phyloP scores from a whole-genome alignment of 306 rosid species.

The Cucurbita pepo region DNA sequence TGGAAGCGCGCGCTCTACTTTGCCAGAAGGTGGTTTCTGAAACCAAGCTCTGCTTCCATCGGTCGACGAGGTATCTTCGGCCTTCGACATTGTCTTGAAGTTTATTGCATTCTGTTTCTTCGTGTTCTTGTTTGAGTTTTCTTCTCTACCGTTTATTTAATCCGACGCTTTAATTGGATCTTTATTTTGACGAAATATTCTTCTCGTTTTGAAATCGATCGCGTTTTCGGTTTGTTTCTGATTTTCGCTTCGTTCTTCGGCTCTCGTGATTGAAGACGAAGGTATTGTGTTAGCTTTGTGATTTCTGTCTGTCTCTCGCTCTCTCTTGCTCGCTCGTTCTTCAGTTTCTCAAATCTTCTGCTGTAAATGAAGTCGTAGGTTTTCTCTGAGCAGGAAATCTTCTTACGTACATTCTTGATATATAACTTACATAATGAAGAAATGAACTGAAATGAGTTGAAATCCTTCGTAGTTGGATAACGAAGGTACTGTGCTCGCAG shows the following conservation, averaged over 20 bases:
- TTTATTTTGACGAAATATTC: neutral
- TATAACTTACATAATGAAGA: neutral
- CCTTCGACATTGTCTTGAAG: neutral
- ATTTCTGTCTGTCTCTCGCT: neutral
- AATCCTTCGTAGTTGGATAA: neutral
- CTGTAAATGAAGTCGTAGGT: neutral
- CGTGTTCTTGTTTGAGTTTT: neutral
- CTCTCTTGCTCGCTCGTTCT: neutral
- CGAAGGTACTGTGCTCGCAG: neutral
- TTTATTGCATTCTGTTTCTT: neutral
- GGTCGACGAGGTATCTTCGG: neutral
- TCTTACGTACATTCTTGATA: neutral
- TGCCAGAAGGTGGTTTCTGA: neutral
- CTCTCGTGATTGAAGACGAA: neutral
- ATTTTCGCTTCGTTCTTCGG: neutral
- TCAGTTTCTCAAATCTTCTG: neutral
- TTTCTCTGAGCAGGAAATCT: neutral
- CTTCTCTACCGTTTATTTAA: neutral
- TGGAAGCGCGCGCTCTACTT: neutral
- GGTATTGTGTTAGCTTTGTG: neutral
- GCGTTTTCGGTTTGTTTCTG: neutral
- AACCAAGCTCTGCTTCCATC: neutral
- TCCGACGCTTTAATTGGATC: neutral
- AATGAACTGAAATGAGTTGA: neutral
- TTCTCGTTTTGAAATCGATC: neutral